Base-by-base conservation (phyloP, 1,139 yeast species). In the Insectozyma bohioensis region DNA sequence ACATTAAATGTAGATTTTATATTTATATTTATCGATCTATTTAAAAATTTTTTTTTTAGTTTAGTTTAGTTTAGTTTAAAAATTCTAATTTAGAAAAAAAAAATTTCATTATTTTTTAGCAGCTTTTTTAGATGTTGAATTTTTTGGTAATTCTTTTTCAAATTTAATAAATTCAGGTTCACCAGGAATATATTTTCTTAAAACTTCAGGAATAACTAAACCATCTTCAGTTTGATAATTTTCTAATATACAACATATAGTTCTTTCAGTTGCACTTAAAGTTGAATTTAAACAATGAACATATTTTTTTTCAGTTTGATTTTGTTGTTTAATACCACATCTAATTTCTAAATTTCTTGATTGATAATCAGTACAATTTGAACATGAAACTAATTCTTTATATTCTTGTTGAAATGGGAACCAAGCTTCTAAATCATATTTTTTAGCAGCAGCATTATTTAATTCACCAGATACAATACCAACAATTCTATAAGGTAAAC, bases 391-490 rank as follows among this genome's bases (percentile, higher is more conserved):
- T 53, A 92, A 79, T 72, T 92, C 99, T 72, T 94, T 94, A 72
- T 86, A 94, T 67, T 94, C 98, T 63, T 88, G 78, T 75, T 92
- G 98, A 85, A 75, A 92, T 56, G 99, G 99, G 95, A 92, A 94
- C 99, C 99, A 92, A 30, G 99, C 99, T 73, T 92, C 99, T 58
- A 92, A 76, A 68, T 92, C 99, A 72, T 83, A 92, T 68, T 92
- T 92, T 75, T 92, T 92, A 48, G 98, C 97, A 42, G 98, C 98
- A 36, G 99, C 97, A 52, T 94, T 92, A 76, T 94, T 94, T 60
- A 94, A 80, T 69, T 92, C 99, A 49, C 98, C 98, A 42, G 96
- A 86, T 42, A 94, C 98, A 63, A 94, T 92, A 49, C 95, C 95
- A 43, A 94, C 98, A 41, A 92, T 94, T 63, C 97, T 80, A 76